Conservation (phyloP, 352 stramenopile species). For the Elongisporangium senticosum region DNA sequence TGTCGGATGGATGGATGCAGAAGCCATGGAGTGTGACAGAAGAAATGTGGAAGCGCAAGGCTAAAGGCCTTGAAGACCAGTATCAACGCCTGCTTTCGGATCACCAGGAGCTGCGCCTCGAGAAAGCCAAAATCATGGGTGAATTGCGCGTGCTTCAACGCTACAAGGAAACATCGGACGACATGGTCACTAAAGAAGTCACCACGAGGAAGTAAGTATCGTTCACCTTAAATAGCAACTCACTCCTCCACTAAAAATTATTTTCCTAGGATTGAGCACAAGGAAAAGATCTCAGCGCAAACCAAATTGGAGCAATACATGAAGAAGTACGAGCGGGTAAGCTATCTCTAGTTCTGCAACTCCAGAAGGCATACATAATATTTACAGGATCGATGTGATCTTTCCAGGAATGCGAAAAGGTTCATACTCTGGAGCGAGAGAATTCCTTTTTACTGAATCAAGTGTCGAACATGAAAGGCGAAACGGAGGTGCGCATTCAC, state of each 20-base stretch:
- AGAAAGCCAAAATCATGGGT: conserved; percentile 61
- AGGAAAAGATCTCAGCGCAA: conserved; percentile 55
- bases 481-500: conserved; percentile 37
- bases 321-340: conserved; percentile 70
- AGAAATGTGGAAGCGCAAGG: conserved; percentile 76
- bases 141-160: conserved; percentile 64
- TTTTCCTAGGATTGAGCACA: conserved; percentile 40
- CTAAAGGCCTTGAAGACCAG: conserved; percentile 59
- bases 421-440: conserved; percentile 53
- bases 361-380: neutral
- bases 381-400: neutral
- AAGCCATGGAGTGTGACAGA: conserved; percentile 72
- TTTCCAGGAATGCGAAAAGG: conserved; percentile 45
- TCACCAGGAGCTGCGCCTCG: conserved; percentile 61
- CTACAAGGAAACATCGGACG: conserved; percentile 68
- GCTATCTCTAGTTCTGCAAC: neutral
- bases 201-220: conserved; percentile 40
- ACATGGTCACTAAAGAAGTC: conserved; percentile 53
- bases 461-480: conserved; percentile 62
- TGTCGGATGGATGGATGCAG: conserved; percentile 44
- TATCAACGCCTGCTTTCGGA: conserved; percentile 61
- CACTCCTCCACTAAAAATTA: neutral
- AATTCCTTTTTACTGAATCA: conserved; percentile 68
- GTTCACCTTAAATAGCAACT: neutral
- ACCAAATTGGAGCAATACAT: conserved; percentile 77